Evolutionary conservation across 2,329 filamentous ascomycete species (phyloP), one percentile per base, ranked within the genome.

Genomic region (Moelleriella libera): DNA sequence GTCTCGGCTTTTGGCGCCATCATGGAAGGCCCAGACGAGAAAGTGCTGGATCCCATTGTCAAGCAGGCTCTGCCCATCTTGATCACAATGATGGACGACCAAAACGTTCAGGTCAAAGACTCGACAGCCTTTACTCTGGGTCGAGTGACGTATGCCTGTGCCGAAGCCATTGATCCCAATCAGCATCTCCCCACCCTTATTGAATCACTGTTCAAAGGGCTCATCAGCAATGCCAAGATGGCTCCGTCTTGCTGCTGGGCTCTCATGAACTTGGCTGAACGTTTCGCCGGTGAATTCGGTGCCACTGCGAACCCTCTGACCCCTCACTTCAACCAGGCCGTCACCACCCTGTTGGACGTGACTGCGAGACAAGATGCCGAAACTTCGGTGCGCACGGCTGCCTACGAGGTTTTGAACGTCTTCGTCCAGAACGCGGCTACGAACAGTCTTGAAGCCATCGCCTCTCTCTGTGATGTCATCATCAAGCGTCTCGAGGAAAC

Each of bases 191-290:
- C 88, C 53, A 80, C 84, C 21, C 74, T 98, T 52, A 90, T 98
- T 59, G 79, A 81, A 48, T 85, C 89, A 41, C 78, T 98, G 8
- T 98, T 98, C 71, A 80, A 82, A 56, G 92, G 90, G 45, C 76
- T 98, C 50, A 80, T 87, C 50, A 90, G 85, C 69, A 92, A 85
- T 63, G 84, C 88, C 50, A 96, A 94, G 78, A 98, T 98, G 82
- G 92, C 90, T 32, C 82, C 88, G 48, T 98, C 92, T 31, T 97
- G 92, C 80, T 98, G 92, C 71, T 96, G 94, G 92, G 89, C 92
- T 32, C 71, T 98, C 55, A 97, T 98, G 87, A 98, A 97, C 68
- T 71, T 98, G 61, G 90, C 92, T 9, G 92, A 98, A 63, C 84
- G 89, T 51, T 98, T 97, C 63, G 86, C 88, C 31, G 88, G 88